A percentile compares a stretch with the other conserved stretches of the same genome.
These are phyloP conservation scores for Scedosporium dehoogii DNA, from an alignment of 2,329 filamentous ascomycete genomes.

Conservation along the genomic window DNA sequence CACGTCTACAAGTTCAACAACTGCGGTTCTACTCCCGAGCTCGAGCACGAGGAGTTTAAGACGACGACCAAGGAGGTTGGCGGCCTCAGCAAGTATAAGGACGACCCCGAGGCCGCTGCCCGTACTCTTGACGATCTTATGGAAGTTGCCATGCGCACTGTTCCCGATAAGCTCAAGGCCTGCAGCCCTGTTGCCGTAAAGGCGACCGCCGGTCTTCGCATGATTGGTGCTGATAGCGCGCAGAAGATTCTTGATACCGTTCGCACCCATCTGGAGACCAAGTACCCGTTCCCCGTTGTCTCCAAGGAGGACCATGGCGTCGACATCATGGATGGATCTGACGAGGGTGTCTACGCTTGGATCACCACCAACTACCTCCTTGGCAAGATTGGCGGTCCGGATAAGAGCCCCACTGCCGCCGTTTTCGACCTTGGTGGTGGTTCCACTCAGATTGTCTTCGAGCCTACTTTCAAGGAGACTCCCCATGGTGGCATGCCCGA, in stretches of 20 bases:
- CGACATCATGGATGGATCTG: slow-evolving; percentile 92
- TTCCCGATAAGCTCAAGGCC: slow-evolving; percentile 81
- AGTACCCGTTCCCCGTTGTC: slow-evolving; percentile 91
- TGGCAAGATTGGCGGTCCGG: slow-evolving; percentile 90
- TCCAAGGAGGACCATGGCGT: slow-evolving; percentile 77
- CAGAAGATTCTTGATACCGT: slow-evolving; percentile 80
- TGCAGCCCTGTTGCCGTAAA: slow-evolving; percentile 97
- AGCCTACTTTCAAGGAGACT: slow-evolving; percentile 78
- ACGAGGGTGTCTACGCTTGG: slow-evolving; percentile 98
- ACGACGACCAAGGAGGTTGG: slow-evolving; percentile 83
- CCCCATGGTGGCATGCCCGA: slow-evolving; percentile 72
- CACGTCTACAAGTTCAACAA: slow-evolving; percentile 98
- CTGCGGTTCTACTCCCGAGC: slow-evolving; percentile 85
- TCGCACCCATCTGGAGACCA: slow-evolving; percentile 69
- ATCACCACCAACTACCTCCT: slow-evolving; percentile 98
- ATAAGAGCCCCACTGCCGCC: slow-evolving; percentile 82
- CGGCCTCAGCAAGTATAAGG: slow-evolving; percentile 76
- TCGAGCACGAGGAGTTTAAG: slow-evolving; percentile 87
- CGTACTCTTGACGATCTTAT: slow-evolving; percentile 82
- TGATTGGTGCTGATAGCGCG: slow-evolving; percentile 73
- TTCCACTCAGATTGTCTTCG: slow-evolving; percentile 96
- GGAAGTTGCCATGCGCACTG: slow-evolving; percentile 71
- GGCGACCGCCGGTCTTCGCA: slow-evolving; percentile 85
- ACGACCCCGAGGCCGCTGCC: slow-evolving; percentile 79
- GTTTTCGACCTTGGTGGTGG: slow-evolving; percentile 95